Evolutionary conservation across 768 basidiomycete genomes (phyloP).

Genomic region (Termitomyces sp.): DNA sequence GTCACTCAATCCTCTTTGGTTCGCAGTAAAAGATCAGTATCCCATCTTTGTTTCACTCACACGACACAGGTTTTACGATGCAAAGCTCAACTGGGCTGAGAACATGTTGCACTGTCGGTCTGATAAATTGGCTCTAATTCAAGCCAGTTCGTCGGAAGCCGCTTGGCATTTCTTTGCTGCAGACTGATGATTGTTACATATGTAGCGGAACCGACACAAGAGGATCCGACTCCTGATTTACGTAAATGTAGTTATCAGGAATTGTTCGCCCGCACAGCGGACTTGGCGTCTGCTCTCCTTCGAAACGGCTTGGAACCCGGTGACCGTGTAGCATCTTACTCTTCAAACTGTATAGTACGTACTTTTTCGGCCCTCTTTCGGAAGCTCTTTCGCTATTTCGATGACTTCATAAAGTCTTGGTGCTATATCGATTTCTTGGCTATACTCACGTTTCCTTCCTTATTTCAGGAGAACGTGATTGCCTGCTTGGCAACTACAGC

Average conservation of each 20-base stretch:
- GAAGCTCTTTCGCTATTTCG: not conserved
- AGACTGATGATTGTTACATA: constrained; percentile 14
- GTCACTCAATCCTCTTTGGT: constrained; percentile 66
- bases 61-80: constrained; percentile 44
- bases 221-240: constrained; percentile 36
- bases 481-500: constrained; percentile 66
- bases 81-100: constrained; percentile 75
- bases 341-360: constrained; percentile 73
- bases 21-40: constrained; percentile 10
- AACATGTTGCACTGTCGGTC: constrained; percentile 67
- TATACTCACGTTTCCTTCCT: not conserved
- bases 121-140: constrained; percentile 54
- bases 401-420: not conserved
- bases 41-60: constrained; percentile 5
- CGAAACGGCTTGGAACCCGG: constrained; percentile 51
- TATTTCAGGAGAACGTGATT: constrained; percentile 56
- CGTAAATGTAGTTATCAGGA: constrained; percentile 50
- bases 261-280: constrained; percentile 51
- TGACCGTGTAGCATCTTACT: constrained; percentile 73
- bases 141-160: constrained; percentile 51
- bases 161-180: constrained; percentile 1
- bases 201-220: constrained; percentile 58
- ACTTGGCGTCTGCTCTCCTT: constrained; percentile 53
- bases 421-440: constrained; percentile 9
- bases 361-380: constrained; percentile 2